phyloP scores from a whole-genome alignment of 139 green algal genomes.

The Bryopsis sp. region DNA sequence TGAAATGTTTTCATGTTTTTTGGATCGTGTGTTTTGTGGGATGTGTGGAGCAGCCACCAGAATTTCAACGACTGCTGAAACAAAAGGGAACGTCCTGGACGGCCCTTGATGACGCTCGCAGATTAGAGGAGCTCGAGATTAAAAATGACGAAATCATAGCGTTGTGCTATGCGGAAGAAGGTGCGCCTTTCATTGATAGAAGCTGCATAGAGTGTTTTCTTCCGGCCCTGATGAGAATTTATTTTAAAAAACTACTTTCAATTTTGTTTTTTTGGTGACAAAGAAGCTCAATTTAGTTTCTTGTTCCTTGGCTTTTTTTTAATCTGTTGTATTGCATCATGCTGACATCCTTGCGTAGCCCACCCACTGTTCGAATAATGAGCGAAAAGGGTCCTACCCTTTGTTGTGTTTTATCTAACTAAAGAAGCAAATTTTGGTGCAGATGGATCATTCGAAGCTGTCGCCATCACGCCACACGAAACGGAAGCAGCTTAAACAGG shows the following conservation, averaged over 20 bases:
- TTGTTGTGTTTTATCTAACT: background rate
- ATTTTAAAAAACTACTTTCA: background rate
- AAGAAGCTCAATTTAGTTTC: background rate
- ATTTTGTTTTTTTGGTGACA: background rate
- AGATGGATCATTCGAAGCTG: slow-evolving; percentile 23
- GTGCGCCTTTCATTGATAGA: slow-evolving; percentile 19
- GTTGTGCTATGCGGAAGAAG: slow-evolving; percentile 48
- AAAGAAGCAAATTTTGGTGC: too few relatives aligned
- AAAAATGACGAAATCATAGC: slow-evolving; percentile 74
- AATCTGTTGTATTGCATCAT: background rate
- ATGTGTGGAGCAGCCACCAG: slow-evolving; percentile 41
- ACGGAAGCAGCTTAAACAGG: too few relatives aligned
- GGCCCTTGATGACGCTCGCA: slow-evolving; percentile 61
- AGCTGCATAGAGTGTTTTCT: background rate
- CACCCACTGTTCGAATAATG: background rate
- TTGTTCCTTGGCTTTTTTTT: background rate
- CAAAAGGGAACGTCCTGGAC: background rate
- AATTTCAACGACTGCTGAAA: slow-evolving; percentile 53
- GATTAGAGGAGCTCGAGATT: slow-evolving; percentile 67
- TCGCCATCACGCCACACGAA: slow-evolving; percentile 20
- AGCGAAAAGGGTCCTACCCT: background rate
- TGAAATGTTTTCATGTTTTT: background rate
- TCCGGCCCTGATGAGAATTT: background rate
- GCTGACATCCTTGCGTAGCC: background rate
- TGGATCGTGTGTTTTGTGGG: slow-evolving; percentile 3